A percentile compares a stretch with the other conserved stretches of the same genome.
Conservation (phyloP, 2,329 filamentous ascomycete genomes). For the Ambrosiella cleistominuta region DNA sequence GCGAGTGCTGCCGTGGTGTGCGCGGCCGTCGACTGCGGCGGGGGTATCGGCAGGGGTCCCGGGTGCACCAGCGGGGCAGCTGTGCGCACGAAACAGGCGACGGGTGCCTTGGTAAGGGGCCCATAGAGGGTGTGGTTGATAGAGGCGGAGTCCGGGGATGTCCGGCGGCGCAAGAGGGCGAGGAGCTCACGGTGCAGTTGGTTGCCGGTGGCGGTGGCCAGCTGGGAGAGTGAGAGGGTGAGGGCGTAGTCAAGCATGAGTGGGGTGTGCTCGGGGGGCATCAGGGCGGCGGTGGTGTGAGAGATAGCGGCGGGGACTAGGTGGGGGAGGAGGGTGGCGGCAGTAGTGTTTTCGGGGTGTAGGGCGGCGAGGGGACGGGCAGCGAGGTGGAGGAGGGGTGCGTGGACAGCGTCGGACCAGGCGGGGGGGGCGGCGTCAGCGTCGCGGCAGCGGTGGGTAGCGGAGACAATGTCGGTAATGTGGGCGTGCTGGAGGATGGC, state of each 20-base stretch:
- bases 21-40: neutral
- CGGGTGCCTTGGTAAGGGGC: constrained; percentile 8
- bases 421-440: constrained; percentile 2
- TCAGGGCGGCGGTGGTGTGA: neutral
- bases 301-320: constrained; percentile 1
- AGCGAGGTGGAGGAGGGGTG: constrained; percentile 7
- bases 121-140: constrained; percentile 11
- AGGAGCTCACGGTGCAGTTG: constrained; percentile 9
- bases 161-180: neutral
- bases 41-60: neutral
- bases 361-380: constrained; percentile 2
- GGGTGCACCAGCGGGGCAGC: neutral
- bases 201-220: constrained; percentile 1
- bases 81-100: constrained; percentile 7
- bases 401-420: constrained; percentile 9
- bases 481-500: constrained; percentile 8
- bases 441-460: constrained; percentile 8
- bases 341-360: constrained; percentile 4
- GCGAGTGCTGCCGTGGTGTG: neutral
- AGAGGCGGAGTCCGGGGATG: neutral
- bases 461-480: constrained; percentile 7
- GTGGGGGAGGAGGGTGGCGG: constrained; percentile 2
- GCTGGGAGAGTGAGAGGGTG: constrained; percentile 2
- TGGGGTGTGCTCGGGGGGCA: neutral
- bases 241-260: constrained; percentile 11